A percentile compares a stretch with the other conserved stretches of the same genome.
Evolutionary conservation across 768 basidiomycete genomes (phyloP).

Genomic region (Filobasidium wieringae): DNA sequence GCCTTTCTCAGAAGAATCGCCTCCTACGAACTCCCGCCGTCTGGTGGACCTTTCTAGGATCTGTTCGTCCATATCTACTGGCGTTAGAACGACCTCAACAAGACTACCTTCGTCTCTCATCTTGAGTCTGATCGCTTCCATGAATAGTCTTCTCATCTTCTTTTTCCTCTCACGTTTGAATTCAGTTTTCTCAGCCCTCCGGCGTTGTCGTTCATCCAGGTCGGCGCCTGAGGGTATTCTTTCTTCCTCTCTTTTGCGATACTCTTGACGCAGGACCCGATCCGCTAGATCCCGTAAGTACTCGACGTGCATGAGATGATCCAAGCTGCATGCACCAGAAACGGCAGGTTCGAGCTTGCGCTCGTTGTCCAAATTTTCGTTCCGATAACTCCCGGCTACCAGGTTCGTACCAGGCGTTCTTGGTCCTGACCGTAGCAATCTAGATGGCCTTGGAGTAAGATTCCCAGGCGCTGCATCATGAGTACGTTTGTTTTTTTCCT

Average conservation of each 20-base stretch:
- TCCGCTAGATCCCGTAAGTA: conserved; percentile 5
- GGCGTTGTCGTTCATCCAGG: background rate
- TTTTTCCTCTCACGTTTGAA: background rate
- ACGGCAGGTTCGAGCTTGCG: background rate
- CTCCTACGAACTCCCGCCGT: background rate
- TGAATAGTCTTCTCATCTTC: conserved; percentile 11
- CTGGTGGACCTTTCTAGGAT: background rate
- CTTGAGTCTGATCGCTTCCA: conserved; percentile 7
- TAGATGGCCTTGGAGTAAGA: no score
- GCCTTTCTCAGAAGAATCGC: background rate
- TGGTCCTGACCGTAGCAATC: no score
- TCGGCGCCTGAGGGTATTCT: background rate
- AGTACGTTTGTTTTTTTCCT: no score
- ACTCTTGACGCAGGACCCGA: conserved; percentile 5
- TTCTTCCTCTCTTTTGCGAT: background rate
- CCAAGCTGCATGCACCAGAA: conserved; percentile 1
- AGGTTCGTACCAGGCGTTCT: no score
- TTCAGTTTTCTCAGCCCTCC: background rate
- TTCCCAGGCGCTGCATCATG: no score
- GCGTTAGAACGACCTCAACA: conserved; percentile 7
- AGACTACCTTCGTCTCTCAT: conserved; percentile 4
- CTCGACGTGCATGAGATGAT: conserved; percentile 9
- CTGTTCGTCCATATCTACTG: background rate
- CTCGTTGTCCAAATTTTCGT: no score
- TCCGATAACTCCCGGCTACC: no score